Percentiles rank a stretch among this genome's conserved stretches.
Conservation (phyloP, 1,284 basidiomycete species). For the Erythrobasidium hasegawianum region DNA sequence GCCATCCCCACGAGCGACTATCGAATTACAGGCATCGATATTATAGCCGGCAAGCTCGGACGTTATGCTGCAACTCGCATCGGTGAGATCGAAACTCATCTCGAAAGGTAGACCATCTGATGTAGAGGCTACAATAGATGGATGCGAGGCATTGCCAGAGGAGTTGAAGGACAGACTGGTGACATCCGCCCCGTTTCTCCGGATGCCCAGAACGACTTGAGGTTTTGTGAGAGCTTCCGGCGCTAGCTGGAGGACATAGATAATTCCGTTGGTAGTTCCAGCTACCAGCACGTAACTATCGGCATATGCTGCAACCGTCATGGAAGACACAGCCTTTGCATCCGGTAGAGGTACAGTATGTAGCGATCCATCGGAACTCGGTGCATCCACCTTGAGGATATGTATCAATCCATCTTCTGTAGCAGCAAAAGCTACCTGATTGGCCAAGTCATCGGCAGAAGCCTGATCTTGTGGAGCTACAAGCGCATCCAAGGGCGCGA, state of each 20-base stretch:
- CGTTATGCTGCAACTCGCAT: background rate
- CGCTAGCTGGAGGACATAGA: background rate
- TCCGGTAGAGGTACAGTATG: background rate
- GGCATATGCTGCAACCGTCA: background rate
- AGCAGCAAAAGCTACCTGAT: background rate
- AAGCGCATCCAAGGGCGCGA: background rate
- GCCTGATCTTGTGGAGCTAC: background rate
- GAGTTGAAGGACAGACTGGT: conserved; percentile 18
- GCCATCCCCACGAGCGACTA: conserved; percentile 4
- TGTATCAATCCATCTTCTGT: conserved; percentile 19
- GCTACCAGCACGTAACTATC: conserved; percentile 3
- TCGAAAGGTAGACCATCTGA: conserved; percentile 41
- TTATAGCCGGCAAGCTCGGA: conserved; percentile 41
- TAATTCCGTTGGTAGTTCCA: conserved; percentile 11
- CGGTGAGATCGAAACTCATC: background rate
- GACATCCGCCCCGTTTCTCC: conserved; percentile 15
- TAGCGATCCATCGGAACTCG: background rate
- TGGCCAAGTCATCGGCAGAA: background rate
- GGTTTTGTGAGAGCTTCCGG: background rate
- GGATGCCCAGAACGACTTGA: background rate
- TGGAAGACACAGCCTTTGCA: conserved; percentile 3
- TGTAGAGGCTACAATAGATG: conserved; percentile 34
- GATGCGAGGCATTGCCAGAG: background rate
- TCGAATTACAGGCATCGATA: conserved; percentile 36
- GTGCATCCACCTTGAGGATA: conserved; percentile 8